phyloP scores from a whole-genome alignment of 306 rosid species.

The Mucuna pruriens region DNA sequence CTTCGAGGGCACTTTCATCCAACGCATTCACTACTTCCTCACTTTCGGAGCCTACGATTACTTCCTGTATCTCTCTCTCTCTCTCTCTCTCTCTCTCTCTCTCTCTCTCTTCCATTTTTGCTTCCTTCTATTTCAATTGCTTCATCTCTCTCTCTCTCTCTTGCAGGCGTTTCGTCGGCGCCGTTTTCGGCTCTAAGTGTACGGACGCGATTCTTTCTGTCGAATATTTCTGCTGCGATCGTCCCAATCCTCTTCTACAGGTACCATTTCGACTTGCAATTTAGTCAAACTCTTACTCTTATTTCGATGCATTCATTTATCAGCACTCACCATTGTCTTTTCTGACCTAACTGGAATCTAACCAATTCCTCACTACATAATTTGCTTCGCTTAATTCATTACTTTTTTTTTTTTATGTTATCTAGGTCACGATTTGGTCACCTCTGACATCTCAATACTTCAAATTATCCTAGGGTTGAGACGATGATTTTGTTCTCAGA shows the following conservation, averaged over 20 bases:
- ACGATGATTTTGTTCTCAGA: background rate
- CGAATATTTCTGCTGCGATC: conserved; percentile 85
- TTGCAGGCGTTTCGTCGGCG: conserved; percentile 73
- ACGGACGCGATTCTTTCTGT: conserved; percentile 63
- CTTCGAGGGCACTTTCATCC: conserved; percentile 82
- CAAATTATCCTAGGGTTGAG: background rate
- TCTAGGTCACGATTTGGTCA: background rate
- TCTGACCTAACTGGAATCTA: background rate
- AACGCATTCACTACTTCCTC: conserved; percentile 71
- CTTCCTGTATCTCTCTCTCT: conserved; percentile 54
- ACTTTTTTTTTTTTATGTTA: background rate
- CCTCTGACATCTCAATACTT: background rate
- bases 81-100: too few species aligned
- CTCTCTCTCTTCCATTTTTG: background rate
- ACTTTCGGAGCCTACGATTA: conserved; percentile 88
- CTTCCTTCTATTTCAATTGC: background rate
- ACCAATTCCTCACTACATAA: background rate
- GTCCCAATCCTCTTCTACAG: conserved; percentile 96
- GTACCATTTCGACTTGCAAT: too few species aligned
- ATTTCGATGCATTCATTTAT: background rate
- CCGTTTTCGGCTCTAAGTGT: conserved; percentile 73
- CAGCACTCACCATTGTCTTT: background rate
- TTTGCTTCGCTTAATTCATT: background rate
- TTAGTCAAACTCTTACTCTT: too few species aligned
- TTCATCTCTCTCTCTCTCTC: conserved; percentile 2